Evolutionary conservation across 2,329 filamentous ascomycete species (phyloP).

Genomic region (Botrytis deweyae): DNA sequence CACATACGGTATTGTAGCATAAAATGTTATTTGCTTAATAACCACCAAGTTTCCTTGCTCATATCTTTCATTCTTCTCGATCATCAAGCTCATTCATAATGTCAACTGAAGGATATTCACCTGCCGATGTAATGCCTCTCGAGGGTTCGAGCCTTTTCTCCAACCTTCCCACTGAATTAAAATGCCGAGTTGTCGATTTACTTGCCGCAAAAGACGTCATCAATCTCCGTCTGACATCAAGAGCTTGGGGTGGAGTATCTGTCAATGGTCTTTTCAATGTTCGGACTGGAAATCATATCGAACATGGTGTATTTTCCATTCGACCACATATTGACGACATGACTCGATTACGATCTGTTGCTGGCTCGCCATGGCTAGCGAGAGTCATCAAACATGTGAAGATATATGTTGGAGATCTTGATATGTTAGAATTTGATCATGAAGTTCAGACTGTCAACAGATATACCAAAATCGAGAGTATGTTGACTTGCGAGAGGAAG

Average conservation of each 20-base stretch:
- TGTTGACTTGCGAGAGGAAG: neutral
- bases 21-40: neutral
- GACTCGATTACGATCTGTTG: constrained; percentile 5
- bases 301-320: constrained; percentile 13
- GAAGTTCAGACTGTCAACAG: constrained; percentile 20
- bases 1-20: no score
- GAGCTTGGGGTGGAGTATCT: constrained; percentile 3
- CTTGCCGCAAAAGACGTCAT: constrained; percentile 16
- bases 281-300: neutral
- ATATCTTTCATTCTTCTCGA: neutral
- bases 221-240: constrained; percentile 9
- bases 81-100: neutral
- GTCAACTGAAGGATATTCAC: neutral
- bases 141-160: neutral
- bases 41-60: neutral
- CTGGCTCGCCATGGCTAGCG: constrained; percentile 14
- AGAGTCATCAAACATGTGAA: constrained; percentile 16
- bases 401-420: constrained; percentile 19
- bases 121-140: no score
- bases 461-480: constrained; percentile 7
- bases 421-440: constrained; percentile 20
- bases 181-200: constrained; percentile 3
- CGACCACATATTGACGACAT: constrained; percentile 19
- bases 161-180: constrained; percentile 10
- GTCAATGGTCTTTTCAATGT: constrained; percentile 14